Evolutionary conservation across 805 yeast species (phyloP), one percentile per base, ranked within the genome.

Genomic region (Saccharomycopsis sp.): DNA sequence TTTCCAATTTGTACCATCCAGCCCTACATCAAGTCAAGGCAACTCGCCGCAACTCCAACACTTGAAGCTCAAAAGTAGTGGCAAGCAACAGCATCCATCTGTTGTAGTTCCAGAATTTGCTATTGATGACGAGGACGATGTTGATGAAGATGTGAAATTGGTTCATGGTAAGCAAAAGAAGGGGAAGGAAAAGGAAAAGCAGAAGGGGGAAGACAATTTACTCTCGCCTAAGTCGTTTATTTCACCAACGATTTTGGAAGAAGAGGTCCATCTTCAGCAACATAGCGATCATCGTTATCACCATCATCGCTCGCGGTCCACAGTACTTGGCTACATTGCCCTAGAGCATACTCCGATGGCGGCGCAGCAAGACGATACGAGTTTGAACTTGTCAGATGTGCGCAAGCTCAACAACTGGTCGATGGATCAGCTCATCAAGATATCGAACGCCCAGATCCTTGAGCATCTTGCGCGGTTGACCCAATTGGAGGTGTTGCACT

Each of bases 381-480:
- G 16, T 8, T 39, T 36, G 22, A 36, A 46, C 26, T 25, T 43
- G 4, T 43, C 47, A 13, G 49, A 46, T 21, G 49, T 46, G 5
- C 31, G 30, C 9, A 46, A 43, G 30, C 22, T 27, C 22, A 39
- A 43, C 27, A 32, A 32, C 20, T 46, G 47, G 49, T 15, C 21
- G 15, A 16, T 25, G 10, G 39, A 39, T 16, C 47, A 46, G 20
- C 19, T 46, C n/a, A 27, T 13, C 9, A 46, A 43, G 22, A 32
- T 46, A 9, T 18, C 34, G 2, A 43, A 42, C 15, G 32, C 12
- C 6, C 35, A 30, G 19, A 43, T 46, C 3, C 23, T 46, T 12
- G n/a, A 22, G 8, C 27, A 23, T 13, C 33, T 43, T 17, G 23
- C 39, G 12, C 23, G 31, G 6, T 34, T 45, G 18, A 16, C 25